A percentile compares a stretch with the other conserved stretches of the same genome.
These are phyloP conservation scores for Fusarium phyllophilum DNA, from an alignment of 2,329 filamentous ascomycete genomes.

Conservation along the genomic window DNA sequence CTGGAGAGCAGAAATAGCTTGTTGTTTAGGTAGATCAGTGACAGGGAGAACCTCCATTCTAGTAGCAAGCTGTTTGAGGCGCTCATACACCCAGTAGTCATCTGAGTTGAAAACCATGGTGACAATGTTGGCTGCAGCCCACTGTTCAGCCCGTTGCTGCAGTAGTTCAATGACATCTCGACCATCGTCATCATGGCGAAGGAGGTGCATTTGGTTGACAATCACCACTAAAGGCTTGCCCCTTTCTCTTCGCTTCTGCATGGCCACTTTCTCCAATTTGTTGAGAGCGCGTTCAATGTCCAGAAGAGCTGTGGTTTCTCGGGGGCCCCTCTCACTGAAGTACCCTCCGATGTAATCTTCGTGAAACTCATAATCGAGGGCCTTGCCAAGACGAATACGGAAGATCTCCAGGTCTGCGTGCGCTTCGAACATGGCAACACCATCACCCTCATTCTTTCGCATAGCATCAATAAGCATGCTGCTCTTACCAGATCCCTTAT, in stretches of 20 bases:
- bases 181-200: slow-evolving; percentile 93
- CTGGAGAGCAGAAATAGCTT: slow-evolving; percentile 79
- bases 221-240: slow-evolving; percentile 86
- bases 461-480: slow-evolving; percentile 97
- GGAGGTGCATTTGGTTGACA: slow-evolving; percentile 91
- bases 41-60: slow-evolving; percentile 94
- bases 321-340: slow-evolving; percentile 91
- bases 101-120: slow-evolving; percentile 96
- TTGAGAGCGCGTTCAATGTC: slow-evolving; percentile 98
- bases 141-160: slow-evolving; percentile 94
- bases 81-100: slow-evolving; percentile 98
- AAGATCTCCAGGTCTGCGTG: slow-evolving; percentile 97
- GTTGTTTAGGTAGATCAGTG: slow-evolving; percentile 80
- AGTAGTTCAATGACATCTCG: slow-evolving; percentile 92
- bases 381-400: slow-evolving; percentile 89
- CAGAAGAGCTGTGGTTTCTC: slow-evolving; percentile 89
- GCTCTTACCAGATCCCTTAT: slow-evolving; percentile 96
- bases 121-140: slow-evolving; percentile 90
- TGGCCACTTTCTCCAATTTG: slow-evolving; percentile 95
- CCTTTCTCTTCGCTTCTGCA: slow-evolving; percentile 71
- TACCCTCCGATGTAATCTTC: slow-evolving; percentile 98
- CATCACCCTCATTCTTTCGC: slow-evolving; percentile 89
- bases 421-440: slow-evolving; percentile 94
- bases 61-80: slow-evolving; percentile 89
- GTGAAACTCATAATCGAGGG: slow-evolving; percentile 94